Percentiles rank a stretch among this genome's conserved stretches.
Conservation (phyloP, 371 early-diverging fungal species). For the Capniomyces stellatus region DNA sequence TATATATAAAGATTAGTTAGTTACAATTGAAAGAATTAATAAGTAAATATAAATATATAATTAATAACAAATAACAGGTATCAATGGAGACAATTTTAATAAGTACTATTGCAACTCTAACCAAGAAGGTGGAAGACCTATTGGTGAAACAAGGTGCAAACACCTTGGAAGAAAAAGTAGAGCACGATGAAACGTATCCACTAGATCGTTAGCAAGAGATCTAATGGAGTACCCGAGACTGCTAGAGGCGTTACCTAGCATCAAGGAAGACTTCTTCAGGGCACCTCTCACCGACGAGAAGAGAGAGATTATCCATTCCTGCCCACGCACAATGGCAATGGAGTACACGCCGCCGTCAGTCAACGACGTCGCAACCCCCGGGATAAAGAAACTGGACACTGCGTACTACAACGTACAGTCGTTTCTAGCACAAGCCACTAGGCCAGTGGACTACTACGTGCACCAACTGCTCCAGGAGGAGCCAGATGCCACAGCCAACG, state of each 20-base stretch:
- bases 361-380: not conserved
- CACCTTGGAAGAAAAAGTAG: not conserved
- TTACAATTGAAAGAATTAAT: not conserved
- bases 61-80: not conserved
- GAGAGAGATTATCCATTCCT: not conserved
- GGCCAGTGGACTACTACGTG: not conserved
- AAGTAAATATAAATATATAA: not conserved
- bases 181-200: too few species aligned
- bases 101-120: not conserved
- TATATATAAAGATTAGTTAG: not conserved
- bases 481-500: not conserved
- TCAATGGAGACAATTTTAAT: not conserved
- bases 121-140: not conserved
- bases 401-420: not conserved
- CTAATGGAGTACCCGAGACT: not conserved
- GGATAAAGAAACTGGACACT: not conserved
- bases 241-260: not conserved
- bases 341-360: not conserved
- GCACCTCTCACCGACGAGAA: not conserved
- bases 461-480: not conserved
- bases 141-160: not conserved
- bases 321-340: not conserved
- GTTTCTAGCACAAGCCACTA: not conserved
- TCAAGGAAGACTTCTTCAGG: slow-evolving; percentile 3
- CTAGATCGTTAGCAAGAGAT: not conserved